Evolutionary conservation across 768 basidiomycete species (phyloP).

Genomic region (Boletus reticuloceps): DNA sequence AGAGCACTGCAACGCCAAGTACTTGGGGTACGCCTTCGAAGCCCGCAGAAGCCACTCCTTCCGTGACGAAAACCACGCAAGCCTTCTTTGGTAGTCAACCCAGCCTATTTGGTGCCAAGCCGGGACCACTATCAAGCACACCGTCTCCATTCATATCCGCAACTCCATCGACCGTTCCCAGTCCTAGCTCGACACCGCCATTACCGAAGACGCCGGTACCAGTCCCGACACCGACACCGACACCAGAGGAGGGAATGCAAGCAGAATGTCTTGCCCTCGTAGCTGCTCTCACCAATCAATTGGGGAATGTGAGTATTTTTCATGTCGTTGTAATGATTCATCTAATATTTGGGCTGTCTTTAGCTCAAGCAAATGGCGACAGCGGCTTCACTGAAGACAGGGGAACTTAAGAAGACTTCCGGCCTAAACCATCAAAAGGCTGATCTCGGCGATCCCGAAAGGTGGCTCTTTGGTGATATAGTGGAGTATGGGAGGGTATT

Average conservation of each 20-base stretch:
- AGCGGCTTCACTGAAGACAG: slow-evolving; percentile 34
- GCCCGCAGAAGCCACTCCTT: neutral
- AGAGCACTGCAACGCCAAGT: slow-evolving; percentile 1
- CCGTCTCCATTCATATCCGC: slow-evolving; percentile 3
- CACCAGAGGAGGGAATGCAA: slow-evolving; percentile 62
- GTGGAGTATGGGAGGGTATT: slow-evolving; percentile 44
- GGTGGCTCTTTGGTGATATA: slow-evolving; percentile 57
- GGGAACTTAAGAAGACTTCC: slow-evolving; percentile 35
- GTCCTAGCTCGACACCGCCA: slow-evolving; percentile 4
- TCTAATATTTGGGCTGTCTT: neutral
- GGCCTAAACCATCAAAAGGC: slow-evolving; percentile 38
- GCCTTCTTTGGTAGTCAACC: slow-evolving; percentile 12
- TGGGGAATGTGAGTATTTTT: slow-evolving; percentile 51
- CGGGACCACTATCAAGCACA: neutral
- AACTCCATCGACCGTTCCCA: neutral
- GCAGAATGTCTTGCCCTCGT: slow-evolving; percentile 57
- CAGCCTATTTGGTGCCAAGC: slow-evolving; percentile 3
- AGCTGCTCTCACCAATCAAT: slow-evolving; percentile 44
- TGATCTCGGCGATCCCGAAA: slow-evolving; percentile 46
- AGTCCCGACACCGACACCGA: slow-evolving; percentile 16
- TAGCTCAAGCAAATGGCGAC: slow-evolving; percentile 48
- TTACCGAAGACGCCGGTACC: slow-evolving; percentile 1
- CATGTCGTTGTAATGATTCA: neutral
- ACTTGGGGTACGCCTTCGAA: slow-evolving; percentile 7
- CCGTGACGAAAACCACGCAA: slow-evolving; percentile 1